Evolutionary conservation across 441 rosid genomes (phyloP), one percentile per base, ranked within the genome.

Genomic region (Manihot esculenta): DNA sequence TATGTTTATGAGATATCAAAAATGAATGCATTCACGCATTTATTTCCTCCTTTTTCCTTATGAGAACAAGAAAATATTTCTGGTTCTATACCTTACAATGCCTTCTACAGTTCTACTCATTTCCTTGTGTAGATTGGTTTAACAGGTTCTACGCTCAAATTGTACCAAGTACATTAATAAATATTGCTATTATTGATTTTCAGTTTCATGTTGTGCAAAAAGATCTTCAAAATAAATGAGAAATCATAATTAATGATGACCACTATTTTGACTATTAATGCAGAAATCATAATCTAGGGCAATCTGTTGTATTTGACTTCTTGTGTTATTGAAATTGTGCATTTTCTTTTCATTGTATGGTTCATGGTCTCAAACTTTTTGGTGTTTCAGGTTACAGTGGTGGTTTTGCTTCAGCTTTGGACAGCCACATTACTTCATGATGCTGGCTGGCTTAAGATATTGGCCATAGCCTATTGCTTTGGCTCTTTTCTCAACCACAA

Each of bases 401-500:
- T 84, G 14, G 97, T 93, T 50, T 66, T 79, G 49, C 89, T 93
- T 45, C 97, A 91, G 83, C 86, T 89, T 11, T 78, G 80, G 74
- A 83, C 97, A 1, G 92, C 94, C 54, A 85, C 90, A 64, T 76
- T 79, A 70, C 89, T 94, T 56, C 77, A 64, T 47, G 61, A 85
- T 81, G 84, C 92, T 14, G 86, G 93, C 47, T 91, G 92, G 94
- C 72, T 86, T 74, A 91, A 87, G 82, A 86, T 91, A 45, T 71
- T 91, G 62, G 81, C 73, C 64, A 72, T 84, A 55, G 81, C 97
- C 27, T 92, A 88, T 77, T 91, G 87, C 84, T 92, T 92, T 76
- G 95, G 97, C 57, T 87, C 97, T 23, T 88, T 94, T 75, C 92
- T 94, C 68, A 94, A 87, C 74, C 98, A 92, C 80, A 94, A 94